Conservation (phyloP, 2,329 filamentous ascomycete species). For the Neofusicoccum sp. region DNA sequence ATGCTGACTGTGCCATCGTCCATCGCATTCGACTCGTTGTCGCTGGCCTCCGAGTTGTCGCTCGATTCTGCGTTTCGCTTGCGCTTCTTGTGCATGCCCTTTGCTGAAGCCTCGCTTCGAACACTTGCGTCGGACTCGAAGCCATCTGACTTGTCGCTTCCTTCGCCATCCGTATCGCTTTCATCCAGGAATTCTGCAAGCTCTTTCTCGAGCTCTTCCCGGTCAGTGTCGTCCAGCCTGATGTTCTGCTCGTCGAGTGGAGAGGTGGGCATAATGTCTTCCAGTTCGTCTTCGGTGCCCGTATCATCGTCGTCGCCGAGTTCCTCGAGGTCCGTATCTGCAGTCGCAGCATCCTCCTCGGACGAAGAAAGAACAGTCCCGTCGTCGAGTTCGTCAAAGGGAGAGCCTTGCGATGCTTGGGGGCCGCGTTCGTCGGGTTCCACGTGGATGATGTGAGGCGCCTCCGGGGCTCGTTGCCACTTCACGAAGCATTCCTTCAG, state of each 20-base stretch:
- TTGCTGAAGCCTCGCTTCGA: conserved; percentile 36
- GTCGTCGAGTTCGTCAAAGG: conserved; percentile 41
- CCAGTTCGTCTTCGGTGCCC: conserved; percentile 35
- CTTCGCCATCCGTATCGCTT: conserved; percentile 42
- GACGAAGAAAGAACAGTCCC: conserved; percentile 41
- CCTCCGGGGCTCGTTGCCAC: conserved; percentile 81
- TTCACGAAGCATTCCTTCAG: conserved; percentile 80
- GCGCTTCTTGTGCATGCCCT: conserved; percentile 39
- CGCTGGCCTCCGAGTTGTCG: conserved; percentile 42
- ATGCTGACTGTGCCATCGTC: conserved; percentile 27
- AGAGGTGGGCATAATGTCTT: conserved; percentile 18
- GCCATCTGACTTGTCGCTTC: conserved; percentile 28
- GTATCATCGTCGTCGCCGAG: conserved; percentile 35
- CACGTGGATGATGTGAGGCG: conserved; percentile 75
- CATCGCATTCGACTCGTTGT: conserved; percentile 40
- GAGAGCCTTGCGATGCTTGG: conserved; percentile 28
- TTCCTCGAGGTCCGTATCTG: conserved; percentile 27
- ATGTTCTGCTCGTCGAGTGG: conserved; percentile 17
- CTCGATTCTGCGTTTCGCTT: conserved; percentile 36
- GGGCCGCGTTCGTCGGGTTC: conserved; percentile 63
- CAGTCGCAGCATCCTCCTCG: conserved; percentile 48
- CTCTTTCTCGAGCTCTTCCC: conserved; percentile 59
- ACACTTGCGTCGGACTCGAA: conserved; percentile 40
- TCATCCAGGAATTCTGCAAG: conserved; percentile 71
- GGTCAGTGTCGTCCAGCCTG: conserved; percentile 46